phyloP scores from a whole-genome alignment of 306 rosid species.

The Cucumis hystrix region DNA sequence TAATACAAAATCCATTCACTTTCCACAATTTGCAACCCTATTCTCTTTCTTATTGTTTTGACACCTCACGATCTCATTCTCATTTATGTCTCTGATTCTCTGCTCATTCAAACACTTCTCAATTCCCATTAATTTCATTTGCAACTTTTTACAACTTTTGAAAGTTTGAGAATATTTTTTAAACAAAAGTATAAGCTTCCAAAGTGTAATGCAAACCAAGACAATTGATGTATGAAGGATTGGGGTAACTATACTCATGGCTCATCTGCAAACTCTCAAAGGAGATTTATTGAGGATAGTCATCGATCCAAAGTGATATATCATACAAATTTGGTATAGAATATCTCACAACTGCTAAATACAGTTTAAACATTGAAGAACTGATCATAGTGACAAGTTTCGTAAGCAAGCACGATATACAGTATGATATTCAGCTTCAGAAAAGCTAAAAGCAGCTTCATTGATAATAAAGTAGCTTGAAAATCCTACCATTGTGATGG shows the following conservation, averaged over 20 bases:
- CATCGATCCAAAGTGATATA: background rate
- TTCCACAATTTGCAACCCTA: no score
- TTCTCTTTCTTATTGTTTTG: no score
- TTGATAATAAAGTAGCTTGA: background rate
- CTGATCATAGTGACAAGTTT: background rate
- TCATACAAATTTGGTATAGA: background rate
- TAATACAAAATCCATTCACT: no score
- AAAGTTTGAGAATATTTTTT: no score
- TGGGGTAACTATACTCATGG: background rate
- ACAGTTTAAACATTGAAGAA: background rate
- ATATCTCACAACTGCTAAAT: background rate
- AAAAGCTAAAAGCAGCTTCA: background rate
- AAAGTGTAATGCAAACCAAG: background rate
- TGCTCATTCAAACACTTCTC: no score
- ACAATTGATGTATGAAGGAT: background rate
- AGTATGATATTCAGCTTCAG: background rate
- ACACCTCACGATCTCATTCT: no score
- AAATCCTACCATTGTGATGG: slow-evolving; percentile 25
- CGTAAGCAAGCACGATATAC: background rate
- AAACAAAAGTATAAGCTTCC: no score
- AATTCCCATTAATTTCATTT: no score
- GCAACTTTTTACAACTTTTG: no score
- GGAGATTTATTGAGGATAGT: background rate
- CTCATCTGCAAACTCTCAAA: background rate
- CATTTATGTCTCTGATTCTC: no score